Evolutionary conservation across 352 stramenopile genomes (phyloP).

Genomic region (Aphanomyces invadans): DNA sequence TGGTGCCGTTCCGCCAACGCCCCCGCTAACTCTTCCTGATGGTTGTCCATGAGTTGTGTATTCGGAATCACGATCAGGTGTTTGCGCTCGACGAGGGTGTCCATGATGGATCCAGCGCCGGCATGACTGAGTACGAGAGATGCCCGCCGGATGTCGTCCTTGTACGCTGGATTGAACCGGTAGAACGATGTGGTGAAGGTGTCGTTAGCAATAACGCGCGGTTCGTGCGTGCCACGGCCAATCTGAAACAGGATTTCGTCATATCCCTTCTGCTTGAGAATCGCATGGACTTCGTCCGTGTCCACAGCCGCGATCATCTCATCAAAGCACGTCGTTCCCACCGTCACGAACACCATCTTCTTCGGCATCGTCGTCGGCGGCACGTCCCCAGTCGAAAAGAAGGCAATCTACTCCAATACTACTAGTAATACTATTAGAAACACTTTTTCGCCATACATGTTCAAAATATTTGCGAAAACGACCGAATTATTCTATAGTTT

Average conservation of each 20-base stretch:
- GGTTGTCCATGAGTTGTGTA: slow-evolving; percentile 94
- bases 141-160: slow-evolving; percentile 81
- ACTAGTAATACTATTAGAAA: too few species aligned
- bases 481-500: too few species aligned
- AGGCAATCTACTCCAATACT: too few species aligned
- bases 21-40: slow-evolving; percentile 92
- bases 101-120: slow-evolving; percentile 91
- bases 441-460: too few species aligned
- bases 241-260: slow-evolving; percentile 72
- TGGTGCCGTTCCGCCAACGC: slow-evolving; percentile 77
- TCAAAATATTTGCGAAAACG: too few species aligned
- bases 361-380: too few species aligned
- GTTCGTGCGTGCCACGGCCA: slow-evolving; percentile 54
- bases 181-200: slow-evolving; percentile 45
- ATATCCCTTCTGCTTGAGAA: slow-evolving; percentile 49
- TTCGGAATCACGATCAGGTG: slow-evolving; percentile 93
- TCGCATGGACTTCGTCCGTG: slow-evolving; percentile 43
- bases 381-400: too few species aligned
- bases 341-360: slow-evolving; percentile 81
- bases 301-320: slow-evolving; percentile 72
- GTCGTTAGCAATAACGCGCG: slow-evolving; percentile 30
- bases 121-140: slow-evolving; percentile 94
- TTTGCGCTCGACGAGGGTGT: slow-evolving; percentile 75
- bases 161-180: slow-evolving; percentile 86
- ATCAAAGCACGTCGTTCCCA: slow-evolving; percentile 93